phyloP scores from a whole-genome alignment of 73 alveolate species.

The Paramecium pentaurelia region DNA sequence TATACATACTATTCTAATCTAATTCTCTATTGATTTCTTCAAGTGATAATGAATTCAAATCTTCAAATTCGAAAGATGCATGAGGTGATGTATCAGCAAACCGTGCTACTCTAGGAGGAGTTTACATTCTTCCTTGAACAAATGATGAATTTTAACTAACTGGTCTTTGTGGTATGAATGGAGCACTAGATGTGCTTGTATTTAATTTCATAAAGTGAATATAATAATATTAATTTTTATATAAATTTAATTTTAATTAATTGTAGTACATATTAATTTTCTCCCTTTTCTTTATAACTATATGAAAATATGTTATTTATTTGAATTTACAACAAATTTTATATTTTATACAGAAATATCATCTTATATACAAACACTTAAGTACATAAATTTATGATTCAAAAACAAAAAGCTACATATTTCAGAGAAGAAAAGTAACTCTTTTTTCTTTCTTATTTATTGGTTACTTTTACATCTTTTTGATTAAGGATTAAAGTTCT shows the following conservation, averaged over 20 bases:
- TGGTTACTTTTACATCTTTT: background rate
- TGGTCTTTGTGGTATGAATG: background rate
- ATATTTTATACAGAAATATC: background rate
- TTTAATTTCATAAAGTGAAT: background rate
- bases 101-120: slow-evolving; percentile 1
- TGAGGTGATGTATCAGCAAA: background rate
- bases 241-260: background rate
- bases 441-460: background rate
- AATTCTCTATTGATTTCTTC: slow-evolving; percentile 38
- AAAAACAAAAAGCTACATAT: background rate
- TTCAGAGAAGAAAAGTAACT: background rate
- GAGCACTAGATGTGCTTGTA: background rate
- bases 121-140: background rate
- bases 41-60: background rate
- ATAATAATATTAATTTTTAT: background rate
- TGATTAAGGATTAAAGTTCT: background rate
- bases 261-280: background rate
- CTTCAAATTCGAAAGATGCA: slow-evolving; percentile 25
- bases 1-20: slow-evolving; percentile 24
- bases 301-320: no score
- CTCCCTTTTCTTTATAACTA: background rate
- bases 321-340: background rate
- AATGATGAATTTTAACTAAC: background rate
- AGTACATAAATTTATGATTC: background rate
- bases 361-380: background rate